Evolutionary conservation across 768 basidiomycete genomes (phyloP), one percentile per base, ranked within the genome.

Genomic region (Megacollybia marginata): DNA sequence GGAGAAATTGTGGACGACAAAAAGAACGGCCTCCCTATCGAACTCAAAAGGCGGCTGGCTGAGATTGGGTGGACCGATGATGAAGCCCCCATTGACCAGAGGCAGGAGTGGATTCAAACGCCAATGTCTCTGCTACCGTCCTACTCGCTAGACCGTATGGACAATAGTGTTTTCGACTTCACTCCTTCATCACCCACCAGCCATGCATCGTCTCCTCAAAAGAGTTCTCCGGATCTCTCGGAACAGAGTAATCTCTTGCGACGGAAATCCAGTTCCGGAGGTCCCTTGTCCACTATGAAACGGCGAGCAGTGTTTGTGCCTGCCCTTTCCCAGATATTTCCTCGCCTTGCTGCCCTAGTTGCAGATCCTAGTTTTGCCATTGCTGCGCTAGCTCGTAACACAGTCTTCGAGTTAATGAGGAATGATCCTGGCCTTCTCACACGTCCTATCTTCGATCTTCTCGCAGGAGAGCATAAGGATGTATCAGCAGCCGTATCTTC

Each of bases 51-150:
- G 52, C 78, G 80, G 40, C 68, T 91, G 15, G 74, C 78, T 1
- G 85, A 89, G 51, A 81, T 91, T 45, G 87, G 86, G 12, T 91
- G 86, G 85, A 75, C 72, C 5, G 74, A 83, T 35, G 82, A 85
- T 31, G 74, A 80, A 48, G 68, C 66, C 2, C 63, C 73, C 9
- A 66, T 73, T 9, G 80, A 87, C 56, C 76, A 76, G 47, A 72
- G 76, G 50, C 68, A 72, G 23, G 76, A 81, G 56, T 73, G 80
- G 73, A 72, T 79, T 51, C 70, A 68, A 57, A 83, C 79, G 4
- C 87, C 87, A 1, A 73, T 89, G 54, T 80, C 84, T 4, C 68
- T 86, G 13, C 64, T 88, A 0, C 81, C 87, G 0, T 69, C 68
- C 2, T 65, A 71, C 33, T 77, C 83, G 51, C 53, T 85, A 5